phyloP scores from a whole-genome alignment of 2,329 filamentous ascomycete genomes.

The Hymenoscyphus occultus region DNA sequence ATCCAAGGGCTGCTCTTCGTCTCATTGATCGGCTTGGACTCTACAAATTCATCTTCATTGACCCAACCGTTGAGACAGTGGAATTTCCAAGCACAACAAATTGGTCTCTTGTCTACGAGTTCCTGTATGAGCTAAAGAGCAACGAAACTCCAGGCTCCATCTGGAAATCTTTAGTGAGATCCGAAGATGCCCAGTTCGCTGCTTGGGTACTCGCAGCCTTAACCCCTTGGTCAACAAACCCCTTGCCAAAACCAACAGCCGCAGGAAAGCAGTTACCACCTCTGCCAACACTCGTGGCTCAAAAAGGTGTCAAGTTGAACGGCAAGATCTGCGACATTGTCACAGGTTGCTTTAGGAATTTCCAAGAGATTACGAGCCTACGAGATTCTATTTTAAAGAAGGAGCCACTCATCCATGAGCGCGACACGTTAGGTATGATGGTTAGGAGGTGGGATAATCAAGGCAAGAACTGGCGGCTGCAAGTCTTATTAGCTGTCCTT shows the following conservation, averaged over 20 bases:
- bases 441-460: conserved; percentile 67
- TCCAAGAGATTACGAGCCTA: conserved; percentile 58
- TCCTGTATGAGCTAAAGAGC: conserved; percentile 51
- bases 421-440: conserved; percentile 70
- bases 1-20: conserved; percentile 59
- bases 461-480: conserved; percentile 64
- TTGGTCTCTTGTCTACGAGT: conserved; percentile 64
- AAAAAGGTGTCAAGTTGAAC: conserved; percentile 75
- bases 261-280: conserved; percentile 52
- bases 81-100: conserved; percentile 54
- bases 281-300: conserved; percentile 60
- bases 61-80: conserved; percentile 55
- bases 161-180: conserved; percentile 55
- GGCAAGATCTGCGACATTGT: conserved; percentile 73
- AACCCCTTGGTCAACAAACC: conserved; percentile 65
- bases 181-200: conserved; percentile 64
- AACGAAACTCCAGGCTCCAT: conserved; percentile 47
- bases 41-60: conserved; percentile 71
- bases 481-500: conserved; percentile 65
- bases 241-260: conserved; percentile 40
- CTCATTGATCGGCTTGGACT: conserved; percentile 65
- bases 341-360: conserved; percentile 60
- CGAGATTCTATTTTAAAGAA: conserved; percentile 54
- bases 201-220: conserved; percentile 76
- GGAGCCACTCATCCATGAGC: conserved; percentile 46